Conservation (phyloP, 2,329 filamentous ascomycete species). For the Aspergillus phoenicis region DNA sequence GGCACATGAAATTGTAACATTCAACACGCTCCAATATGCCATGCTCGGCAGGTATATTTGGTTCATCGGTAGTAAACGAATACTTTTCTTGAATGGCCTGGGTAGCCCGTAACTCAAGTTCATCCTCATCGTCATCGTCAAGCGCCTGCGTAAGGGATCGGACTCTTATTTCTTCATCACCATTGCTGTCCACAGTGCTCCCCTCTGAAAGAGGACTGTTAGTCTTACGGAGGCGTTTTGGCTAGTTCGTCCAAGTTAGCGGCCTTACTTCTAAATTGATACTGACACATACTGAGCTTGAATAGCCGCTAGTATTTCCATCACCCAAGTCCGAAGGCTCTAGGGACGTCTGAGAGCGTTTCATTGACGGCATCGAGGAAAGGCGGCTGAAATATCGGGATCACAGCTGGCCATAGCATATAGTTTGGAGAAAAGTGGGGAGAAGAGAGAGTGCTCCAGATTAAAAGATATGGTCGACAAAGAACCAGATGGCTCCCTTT, state of each 20-base stretch:
- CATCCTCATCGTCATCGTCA: constrained; percentile 40
- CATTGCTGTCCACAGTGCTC: constrained; percentile 22
- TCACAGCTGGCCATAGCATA: background rate
- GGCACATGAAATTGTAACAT: constrained; percentile 96
- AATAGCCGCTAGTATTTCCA: constrained; percentile 26
- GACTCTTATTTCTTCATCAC: constrained; percentile 16
- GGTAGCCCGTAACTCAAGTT: constrained; percentile 62
- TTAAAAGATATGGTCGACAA: background rate
- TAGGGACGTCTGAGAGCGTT: constrained; percentile 39
- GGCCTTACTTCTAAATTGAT: background rate
- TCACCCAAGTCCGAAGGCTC: constrained; percentile 37
- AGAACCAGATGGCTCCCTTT: background rate
- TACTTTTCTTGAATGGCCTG: constrained; percentile 61
- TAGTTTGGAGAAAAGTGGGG: background rate
- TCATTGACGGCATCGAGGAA: constrained; percentile 45
- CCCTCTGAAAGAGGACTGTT: constrained; percentile 23
- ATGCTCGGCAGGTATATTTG: constrained; percentile 76
- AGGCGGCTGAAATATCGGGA: constrained; percentile 4
- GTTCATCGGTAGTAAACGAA: constrained; percentile 52
- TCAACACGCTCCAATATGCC: constrained; percentile 87
- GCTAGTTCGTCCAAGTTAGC: constrained; percentile 25
- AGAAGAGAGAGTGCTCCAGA: background rate
- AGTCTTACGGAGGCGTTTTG: constrained; percentile 47
- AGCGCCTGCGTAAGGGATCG: constrained; percentile 25
- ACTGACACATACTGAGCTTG: constrained; percentile 33